phyloP scores from a whole-genome alignment of 345 rosid species.

The Leavenworthia alabamica region DNA sequence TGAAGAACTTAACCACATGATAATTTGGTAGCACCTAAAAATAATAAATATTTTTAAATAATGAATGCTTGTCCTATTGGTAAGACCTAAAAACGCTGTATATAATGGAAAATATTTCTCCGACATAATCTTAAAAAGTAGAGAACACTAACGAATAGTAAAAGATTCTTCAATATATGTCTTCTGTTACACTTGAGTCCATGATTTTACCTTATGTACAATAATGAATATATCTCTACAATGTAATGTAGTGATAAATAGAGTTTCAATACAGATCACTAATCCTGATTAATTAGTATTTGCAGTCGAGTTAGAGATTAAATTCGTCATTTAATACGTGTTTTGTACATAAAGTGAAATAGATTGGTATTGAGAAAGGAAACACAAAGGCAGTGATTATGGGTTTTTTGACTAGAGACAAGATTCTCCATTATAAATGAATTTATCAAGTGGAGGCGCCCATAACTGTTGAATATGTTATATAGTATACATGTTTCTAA shows the following conservation, averaged over 20 bases:
- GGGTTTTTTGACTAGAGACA: conserved; percentile 20
- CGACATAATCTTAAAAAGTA: conserved; percentile 26
- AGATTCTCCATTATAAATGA: conserved; percentile 24
- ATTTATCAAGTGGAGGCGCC: conserved; percentile 29
- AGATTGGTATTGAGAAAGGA: neutral
- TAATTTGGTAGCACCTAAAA: conserved; percentile 1
- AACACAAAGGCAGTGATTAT: conserved; percentile 15
- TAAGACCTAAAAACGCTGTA: conserved; percentile 10
- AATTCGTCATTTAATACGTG: neutral
- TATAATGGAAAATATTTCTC: conserved; percentile 23
- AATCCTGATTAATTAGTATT: neutral
- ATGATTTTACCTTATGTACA: neutral
- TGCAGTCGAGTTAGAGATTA: neutral
- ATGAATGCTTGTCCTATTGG: conserved; percentile 5
- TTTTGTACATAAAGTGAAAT: conserved; percentile 4
- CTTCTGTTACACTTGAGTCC: conserved; percentile 10
- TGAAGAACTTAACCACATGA: conserved; percentile 7
- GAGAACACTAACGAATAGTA: conserved; percentile 25
- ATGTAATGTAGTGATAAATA: too few species aligned
- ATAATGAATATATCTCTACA: too few species aligned
- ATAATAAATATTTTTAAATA: neutral
- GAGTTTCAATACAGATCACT: neutral
- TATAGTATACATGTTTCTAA: conserved; percentile 10
- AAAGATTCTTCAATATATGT: conserved; percentile 11
- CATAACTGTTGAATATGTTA: conserved; percentile 24